Evolutionary conservation across 768 basidiomycete genomes (phyloP).

Genomic region (Amanita molliuscula): DNA sequence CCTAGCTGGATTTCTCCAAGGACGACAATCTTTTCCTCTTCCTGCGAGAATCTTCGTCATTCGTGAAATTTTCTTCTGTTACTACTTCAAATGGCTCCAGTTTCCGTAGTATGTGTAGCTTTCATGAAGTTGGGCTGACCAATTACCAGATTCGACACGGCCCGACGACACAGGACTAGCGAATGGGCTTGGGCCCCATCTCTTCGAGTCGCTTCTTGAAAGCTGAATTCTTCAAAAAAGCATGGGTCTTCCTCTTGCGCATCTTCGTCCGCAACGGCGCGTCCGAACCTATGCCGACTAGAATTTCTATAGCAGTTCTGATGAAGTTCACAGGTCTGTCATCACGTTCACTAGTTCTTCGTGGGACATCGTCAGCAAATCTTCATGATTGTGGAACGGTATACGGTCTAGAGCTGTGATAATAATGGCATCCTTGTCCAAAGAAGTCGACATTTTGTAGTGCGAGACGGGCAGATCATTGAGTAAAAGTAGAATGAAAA

Average conservation of each 20-base stretch:
- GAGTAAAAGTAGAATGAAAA: neutral
- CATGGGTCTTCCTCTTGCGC: neutral
- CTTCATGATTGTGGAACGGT: too few species aligned
- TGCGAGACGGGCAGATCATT: slow-evolving; percentile 17
- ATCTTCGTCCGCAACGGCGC: slow-evolving; percentile 19
- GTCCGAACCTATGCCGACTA: slow-evolving; percentile 45
- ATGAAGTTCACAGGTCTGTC: too few species aligned
- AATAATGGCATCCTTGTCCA: too few species aligned
- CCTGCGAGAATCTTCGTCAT: neutral
- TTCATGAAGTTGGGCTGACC: neutral
- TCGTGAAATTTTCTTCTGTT: slow-evolving; percentile 2
- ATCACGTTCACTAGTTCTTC: too few species aligned
- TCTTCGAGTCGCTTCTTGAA: slow-evolving; percentile 4
- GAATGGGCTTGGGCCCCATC: neutral
- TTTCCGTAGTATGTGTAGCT: neutral
- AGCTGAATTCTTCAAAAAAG: too few species aligned
- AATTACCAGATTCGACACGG: too few species aligned
- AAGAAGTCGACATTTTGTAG: too few species aligned
- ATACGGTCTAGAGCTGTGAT: too few species aligned
- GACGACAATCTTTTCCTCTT: slow-evolving; percentile 1
- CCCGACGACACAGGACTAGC: neutral
- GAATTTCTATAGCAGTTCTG: slow-evolving; percentile 42
- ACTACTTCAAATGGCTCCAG: slow-evolving; percentile 1
- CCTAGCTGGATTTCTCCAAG: neutral
- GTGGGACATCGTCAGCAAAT: too few species aligned